Percentiles rank a stretch among this genome's conserved stretches.
These are phyloP conservation scores for Dictyostelium citrinum DNA, from an alignment of 78 protist species.

Conservation along the genomic window DNA sequence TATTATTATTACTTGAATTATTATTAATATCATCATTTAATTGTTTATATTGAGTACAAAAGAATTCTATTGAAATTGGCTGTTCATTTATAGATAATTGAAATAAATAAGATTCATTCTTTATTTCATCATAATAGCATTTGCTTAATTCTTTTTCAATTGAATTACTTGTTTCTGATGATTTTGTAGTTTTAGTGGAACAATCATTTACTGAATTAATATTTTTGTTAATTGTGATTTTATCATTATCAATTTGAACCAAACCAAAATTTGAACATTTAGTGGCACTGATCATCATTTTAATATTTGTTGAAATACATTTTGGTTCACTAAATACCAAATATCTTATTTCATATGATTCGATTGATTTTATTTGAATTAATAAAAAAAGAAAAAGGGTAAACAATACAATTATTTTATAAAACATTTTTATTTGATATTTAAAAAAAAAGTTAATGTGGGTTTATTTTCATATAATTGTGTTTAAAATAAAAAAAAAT, in stretches of 20 bases:
- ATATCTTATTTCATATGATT: neutral
- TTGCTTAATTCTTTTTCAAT: neutral
- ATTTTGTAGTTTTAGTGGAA: neutral
- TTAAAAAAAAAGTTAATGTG: neutral
- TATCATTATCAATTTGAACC: neutral
- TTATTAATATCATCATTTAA: neutral
- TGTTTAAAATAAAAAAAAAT: neutral
- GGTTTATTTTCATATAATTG: neutral
- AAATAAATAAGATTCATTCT: neutral
- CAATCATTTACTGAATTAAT: neutral
- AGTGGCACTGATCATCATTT: neutral
- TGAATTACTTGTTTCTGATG: neutral
- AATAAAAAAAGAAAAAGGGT: neutral
- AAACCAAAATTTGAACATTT: neutral
- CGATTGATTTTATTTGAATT: neutral
- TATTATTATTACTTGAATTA: neutral
- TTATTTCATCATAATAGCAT: neutral
- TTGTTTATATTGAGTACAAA: neutral
- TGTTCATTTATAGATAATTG: neutral
- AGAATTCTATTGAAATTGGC: neutral
- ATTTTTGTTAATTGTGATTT: neutral
- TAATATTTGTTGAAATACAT: neutral
- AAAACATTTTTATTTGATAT: neutral
- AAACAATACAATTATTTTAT: neutral
- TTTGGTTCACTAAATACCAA: neutral